Evolutionary conservation across 2,329 filamentous ascomycete species (phyloP), one percentile per base, ranked within the genome.

Genomic region (Xylaria sp.): DNA sequence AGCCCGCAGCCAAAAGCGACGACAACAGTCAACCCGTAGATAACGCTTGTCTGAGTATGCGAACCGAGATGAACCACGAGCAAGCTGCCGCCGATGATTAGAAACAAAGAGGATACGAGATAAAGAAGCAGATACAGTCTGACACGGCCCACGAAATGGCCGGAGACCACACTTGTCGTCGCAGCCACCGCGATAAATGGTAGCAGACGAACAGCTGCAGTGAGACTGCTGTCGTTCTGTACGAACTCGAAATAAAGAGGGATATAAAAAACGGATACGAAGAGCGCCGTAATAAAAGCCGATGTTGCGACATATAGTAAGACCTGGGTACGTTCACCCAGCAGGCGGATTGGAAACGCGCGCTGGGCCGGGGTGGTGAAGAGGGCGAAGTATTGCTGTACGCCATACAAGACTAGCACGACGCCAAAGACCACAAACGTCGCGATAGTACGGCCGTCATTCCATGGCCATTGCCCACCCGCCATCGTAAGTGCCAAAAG

Each of bases 181-280:
- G 56, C 79, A 66, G 67, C 23, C 7, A 67, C 64, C 13, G 66
- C 59, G 31, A 84, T 77, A 66, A 81, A 81, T 0, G 82, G 83
- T 1, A 85, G 76, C 0, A 85, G 75, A 8, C 81, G 79, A 1
- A 84, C 78, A 1, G 78, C 82, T 5, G 82, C 80, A 51, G 77
- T 69, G 12, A 85, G 69, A 0, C 81, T 77, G 1, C 65, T 73
- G 62, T 87, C 85, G 3, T 78, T 78, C 3, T 77, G 76, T 0
- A 79, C 80, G 72, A 86, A 87, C 66, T 85, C 82, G 77, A 87
- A 87, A 73, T 81, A 86, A 8, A 87, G 73, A 0, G 86, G 85
- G 12, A 86, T 82, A 74, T 83, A 87, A 73, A 86, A 88, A 25
- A 83, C 76, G 0, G 77, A 61, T 56, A 83, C 77, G 54, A 81